Conservation (phyloP, 2,329 filamentous ascomycete species). For the Orbilia javanica region DNA sequence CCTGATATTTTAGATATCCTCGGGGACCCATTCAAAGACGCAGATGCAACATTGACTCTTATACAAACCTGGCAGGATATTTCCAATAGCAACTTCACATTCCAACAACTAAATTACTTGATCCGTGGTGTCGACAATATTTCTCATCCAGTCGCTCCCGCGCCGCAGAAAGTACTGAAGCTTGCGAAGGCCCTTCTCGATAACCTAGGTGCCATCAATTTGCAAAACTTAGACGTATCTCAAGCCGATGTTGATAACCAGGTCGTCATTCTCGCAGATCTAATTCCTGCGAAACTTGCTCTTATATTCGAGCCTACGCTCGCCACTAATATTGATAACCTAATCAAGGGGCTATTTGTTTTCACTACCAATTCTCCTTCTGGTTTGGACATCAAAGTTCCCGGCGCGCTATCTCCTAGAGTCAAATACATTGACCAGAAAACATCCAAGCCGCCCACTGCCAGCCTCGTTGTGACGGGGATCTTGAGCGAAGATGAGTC, state of each 20-base stretch:
- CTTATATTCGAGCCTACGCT: slow-evolving; percentile 17
- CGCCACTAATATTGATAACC: slow-evolving; percentile 1
- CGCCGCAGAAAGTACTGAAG: slow-evolving; percentile 10
- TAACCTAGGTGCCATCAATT: neutral
- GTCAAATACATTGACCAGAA: slow-evolving; percentile 14
- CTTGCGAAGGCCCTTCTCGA: slow-evolving; percentile 3
- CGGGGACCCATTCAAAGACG: slow-evolving; percentile 1
- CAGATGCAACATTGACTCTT: neutral
- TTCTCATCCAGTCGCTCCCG: slow-evolving; percentile 4
- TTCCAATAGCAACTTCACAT: slow-evolving; percentile 10
- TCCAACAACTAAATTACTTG: slow-evolving; percentile 13
- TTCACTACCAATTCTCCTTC: slow-evolving; percentile 14
- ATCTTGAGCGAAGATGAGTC: neutral
- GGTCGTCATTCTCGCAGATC: slow-evolving; percentile 1
- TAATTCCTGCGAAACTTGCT: slow-evolving; percentile 1
- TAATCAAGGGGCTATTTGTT: neutral
- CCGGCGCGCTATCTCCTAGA: neutral
- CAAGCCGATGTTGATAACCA: slow-evolving; percentile 7
- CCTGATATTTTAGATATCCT: neutral
- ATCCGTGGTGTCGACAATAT: slow-evolving; percentile 5
- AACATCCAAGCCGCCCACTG: neutral
- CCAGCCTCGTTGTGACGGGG: slow-evolving; percentile 5
- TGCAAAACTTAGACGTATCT: neutral
- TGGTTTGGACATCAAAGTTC: slow-evolving; percentile 13
- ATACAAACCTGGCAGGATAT: slow-evolving; percentile 7